Conservation (phyloP, 2,329 filamentous ascomycete species). For the Ascochyta clinopodiicola region DNA sequence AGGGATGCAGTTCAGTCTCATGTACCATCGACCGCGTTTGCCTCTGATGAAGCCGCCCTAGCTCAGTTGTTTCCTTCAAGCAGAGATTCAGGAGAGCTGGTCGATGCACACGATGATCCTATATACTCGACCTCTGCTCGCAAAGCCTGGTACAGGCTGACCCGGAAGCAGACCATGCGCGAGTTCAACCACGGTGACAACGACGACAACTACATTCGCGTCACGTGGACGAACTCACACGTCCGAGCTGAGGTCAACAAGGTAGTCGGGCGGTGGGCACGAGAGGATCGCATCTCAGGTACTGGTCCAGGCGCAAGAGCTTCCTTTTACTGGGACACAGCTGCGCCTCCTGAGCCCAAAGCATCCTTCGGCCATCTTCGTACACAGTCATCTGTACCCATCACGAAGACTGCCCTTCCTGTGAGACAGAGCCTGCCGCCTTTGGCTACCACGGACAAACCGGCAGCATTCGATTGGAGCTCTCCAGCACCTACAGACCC, state of each 20-base stretch:
- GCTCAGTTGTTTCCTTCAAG: conserved; percentile 35
- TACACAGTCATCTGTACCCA: conserved; percentile 31
- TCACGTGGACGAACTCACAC: conserved; percentile 46
- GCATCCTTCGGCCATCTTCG: conserved; percentile 26
- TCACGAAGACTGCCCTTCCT: conserved; percentile 22
- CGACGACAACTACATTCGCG: conserved; percentile 47
- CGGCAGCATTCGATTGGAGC: conserved; percentile 46
- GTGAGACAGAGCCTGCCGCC: conserved; percentile 30
- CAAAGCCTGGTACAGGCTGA: conserved; percentile 51
- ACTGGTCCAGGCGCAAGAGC: conserved; percentile 43
- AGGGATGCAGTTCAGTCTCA: not conserved
- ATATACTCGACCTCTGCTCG: conserved; percentile 44
- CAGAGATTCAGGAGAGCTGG: conserved; percentile 8
- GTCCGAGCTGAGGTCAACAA: conserved; percentile 45
- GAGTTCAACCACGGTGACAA: conserved; percentile 46
- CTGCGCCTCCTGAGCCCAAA: conserved; percentile 28
- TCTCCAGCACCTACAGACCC: conserved; percentile 32
- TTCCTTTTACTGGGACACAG: conserved; percentile 49
- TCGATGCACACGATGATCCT: conserved; percentile 36
- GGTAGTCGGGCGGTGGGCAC: conserved; percentile 45
- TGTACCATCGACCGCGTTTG: not conserved
- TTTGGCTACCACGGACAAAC: conserved; percentile 28
- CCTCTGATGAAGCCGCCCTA: conserved; percentile 31
- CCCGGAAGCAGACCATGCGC: conserved; percentile 47
- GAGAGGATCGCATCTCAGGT: conserved; percentile 48